Conservation (phyloP, 768 basidiomycete genomes). For the Boletus sensibilis region DNA sequence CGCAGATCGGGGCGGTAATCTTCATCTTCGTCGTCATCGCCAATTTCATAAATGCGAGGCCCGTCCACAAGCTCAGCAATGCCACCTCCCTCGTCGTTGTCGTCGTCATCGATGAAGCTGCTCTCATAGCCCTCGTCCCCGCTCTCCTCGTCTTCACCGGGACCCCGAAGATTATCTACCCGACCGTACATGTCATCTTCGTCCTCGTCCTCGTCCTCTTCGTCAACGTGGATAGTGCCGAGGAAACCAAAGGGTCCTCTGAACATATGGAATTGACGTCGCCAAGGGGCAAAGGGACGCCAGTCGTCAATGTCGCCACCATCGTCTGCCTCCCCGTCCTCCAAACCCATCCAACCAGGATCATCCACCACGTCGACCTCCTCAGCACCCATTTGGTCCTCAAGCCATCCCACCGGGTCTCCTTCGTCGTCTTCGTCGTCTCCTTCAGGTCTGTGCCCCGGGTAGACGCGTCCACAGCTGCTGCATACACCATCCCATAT, state of each 20-base stretch:
- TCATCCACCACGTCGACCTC: conserved; percentile 30
- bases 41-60: conserved; percentile 28
- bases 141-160: conserved; percentile 20
- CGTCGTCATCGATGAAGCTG: conserved; percentile 58
- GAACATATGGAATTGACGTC: conserved; percentile 13
- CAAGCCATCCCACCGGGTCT: conserved; percentile 34
- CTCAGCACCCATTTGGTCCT: conserved; percentile 39
- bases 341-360: conserved; percentile 35
- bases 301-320: conserved; percentile 28
- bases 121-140: conserved; percentile 46
- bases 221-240: conserved; percentile 21
- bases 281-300: conserved; percentile 20
- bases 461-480: conserved; percentile 57
- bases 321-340: conserved; percentile 35
- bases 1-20: neutral
- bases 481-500: conserved; percentile 70
- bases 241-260: conserved; percentile 19
- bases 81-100: conserved; percentile 34
- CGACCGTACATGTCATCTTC: conserved; percentile 5
- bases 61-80: neutral
- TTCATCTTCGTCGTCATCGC: conserved; percentile 13
- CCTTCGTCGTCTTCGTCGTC: conserved; percentile 29
- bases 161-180: conserved; percentile 2
- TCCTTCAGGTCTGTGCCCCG: conserved; percentile 42
- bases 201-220: conserved; percentile 23